These are phyloP conservation scores for Graphiopsis chlorocephala DNA, from an alignment of 2,329 filamentous ascomycete species.

Conservation along the genomic window DNA sequence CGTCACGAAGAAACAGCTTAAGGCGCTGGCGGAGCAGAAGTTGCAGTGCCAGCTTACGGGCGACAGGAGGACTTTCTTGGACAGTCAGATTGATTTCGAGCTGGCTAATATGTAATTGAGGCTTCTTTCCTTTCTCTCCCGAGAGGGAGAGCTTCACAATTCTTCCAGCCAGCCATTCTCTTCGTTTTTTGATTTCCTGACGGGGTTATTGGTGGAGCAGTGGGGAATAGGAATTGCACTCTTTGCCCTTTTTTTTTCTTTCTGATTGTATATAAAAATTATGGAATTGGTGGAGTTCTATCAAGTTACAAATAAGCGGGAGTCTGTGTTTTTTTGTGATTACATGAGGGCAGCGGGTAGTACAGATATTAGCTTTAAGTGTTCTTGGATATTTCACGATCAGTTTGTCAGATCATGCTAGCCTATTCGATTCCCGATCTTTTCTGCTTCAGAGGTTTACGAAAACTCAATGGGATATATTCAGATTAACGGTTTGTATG, in stretches of 20 bases:
- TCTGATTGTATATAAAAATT: neutral
- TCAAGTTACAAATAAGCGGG: neutral
- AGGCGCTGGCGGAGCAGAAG: conserved; percentile 85
- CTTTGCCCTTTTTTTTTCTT: neutral
- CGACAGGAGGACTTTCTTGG: conserved; percentile 84
- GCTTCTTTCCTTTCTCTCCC: neutral
- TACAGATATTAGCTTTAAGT: neutral
- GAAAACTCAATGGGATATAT: too few species aligned
- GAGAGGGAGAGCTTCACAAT: neutral
- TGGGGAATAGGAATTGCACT: neutral
- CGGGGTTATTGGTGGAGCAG: neutral
- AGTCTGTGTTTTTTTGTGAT: neutral
- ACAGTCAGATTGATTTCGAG: conserved; percentile 88
- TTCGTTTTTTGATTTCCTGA: neutral
- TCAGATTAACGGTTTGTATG: too few species aligned
- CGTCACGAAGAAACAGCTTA: conserved; percentile 95
- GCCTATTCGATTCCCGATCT: too few species aligned
- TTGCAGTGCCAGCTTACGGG: conserved; percentile 84
- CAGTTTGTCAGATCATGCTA: neutral
- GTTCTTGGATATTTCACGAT: neutral
- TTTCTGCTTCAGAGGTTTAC: too few species aligned
- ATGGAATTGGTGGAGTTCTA: neutral
- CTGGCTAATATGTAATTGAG: conserved; percentile 76
- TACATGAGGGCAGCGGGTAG: neutral
- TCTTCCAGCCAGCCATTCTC: neutral